These are phyloP conservation scores for Pleurotus citrinopileatus DNA, from an alignment of 768 basidiomycete genomes.

Conservation along the genomic window DNA sequence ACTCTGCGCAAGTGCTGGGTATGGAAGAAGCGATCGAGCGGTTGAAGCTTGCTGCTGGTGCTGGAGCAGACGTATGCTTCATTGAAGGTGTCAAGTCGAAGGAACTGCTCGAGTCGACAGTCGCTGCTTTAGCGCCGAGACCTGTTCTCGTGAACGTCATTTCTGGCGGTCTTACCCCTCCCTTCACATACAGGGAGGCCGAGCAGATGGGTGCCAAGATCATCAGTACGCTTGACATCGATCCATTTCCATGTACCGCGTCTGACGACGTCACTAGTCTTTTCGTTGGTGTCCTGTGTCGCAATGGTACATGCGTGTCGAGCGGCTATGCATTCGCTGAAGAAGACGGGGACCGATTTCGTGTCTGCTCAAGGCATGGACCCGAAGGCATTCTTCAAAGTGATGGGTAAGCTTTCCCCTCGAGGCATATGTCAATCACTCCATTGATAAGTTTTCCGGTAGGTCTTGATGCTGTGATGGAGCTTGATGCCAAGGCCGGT, in stretches of 20 bases:
- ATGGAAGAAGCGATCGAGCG: conserved; percentile 49
- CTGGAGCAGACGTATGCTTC: conserved; percentile 48
- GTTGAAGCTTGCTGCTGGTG: conserved; percentile 40
- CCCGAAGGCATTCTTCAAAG: conserved; percentile 48
- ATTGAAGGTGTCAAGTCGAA: conserved; percentile 48
- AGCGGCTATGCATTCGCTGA: conserved; percentile 43
- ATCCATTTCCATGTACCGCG: background rate
- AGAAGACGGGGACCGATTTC: conserved; percentile 48
- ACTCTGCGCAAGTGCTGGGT: conserved; percentile 48
- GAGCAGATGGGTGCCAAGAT: conserved; percentile 46
- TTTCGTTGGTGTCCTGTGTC: conserved; percentile 46
- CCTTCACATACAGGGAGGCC: conserved; percentile 46
- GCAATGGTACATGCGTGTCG: conserved; percentile 47
- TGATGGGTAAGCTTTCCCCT: conserved; percentile 35
- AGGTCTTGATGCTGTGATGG: conserved; percentile 11
- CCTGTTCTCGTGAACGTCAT: conserved; percentile 45
- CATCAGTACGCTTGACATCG: conserved; percentile 19
- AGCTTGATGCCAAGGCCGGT: conserved; percentile 13
- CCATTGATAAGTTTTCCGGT: background rate
- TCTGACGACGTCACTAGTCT: conserved; percentile 28
- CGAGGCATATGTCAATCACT: background rate
- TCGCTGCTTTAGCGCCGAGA: conserved; percentile 28
- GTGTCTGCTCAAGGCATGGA: conserved; percentile 37
- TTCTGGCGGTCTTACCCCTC: conserved; percentile 48
- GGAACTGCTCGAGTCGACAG: conserved; percentile 39